phyloP scores from a whole-genome alignment of 768 basidiomycete species.

The Udeniomyces megalosporus region DNA sequence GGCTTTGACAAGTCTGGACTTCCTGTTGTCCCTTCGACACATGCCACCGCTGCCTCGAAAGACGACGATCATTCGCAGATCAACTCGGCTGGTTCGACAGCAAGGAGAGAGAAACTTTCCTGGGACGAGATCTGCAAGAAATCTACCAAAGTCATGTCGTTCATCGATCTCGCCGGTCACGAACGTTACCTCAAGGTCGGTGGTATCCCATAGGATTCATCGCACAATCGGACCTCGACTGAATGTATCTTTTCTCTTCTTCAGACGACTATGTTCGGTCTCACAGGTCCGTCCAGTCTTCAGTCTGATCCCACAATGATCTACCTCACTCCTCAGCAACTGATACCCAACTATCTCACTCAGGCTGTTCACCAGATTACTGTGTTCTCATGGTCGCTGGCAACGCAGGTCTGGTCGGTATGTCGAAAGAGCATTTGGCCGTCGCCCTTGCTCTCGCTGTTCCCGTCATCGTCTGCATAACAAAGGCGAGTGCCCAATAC shows the following conservation, averaged over 20 bases:
- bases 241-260: neutral
- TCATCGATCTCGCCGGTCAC: slow-evolving; percentile 91
- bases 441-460: slow-evolving; percentile 85
- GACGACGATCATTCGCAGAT: slow-evolving; percentile 5
- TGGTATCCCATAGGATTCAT: neutral
- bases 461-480: slow-evolving; percentile 83
- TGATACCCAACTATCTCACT: neutral
- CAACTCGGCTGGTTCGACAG: neutral
- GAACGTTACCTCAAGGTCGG: slow-evolving; percentile 58
- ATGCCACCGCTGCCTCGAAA: slow-evolving; percentile 22
- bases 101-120: slow-evolving; percentile 55
- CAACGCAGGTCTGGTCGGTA: slow-evolving; percentile 49
- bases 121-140: slow-evolving; percentile 90
- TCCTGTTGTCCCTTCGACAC: slow-evolving; percentile 54
- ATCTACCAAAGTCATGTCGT: slow-evolving; percentile 82
- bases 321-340: too few relatives aligned
- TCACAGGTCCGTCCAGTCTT: too few relatives aligned
- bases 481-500: slow-evolving; percentile 70
- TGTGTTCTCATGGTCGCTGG: slow-evolving; percentile 83
- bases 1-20: slow-evolving; percentile 64
- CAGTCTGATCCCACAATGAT: too few relatives aligned
- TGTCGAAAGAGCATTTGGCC: slow-evolving; percentile 60
- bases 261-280: slow-evolving; percentile 7
- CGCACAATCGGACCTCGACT: neutral
- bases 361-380: slow-evolving; percentile 36